Evolutionary conservation across 1,139 yeast species (phyloP).

Genomic region (Nakaseomyces bracarensis): DNA sequence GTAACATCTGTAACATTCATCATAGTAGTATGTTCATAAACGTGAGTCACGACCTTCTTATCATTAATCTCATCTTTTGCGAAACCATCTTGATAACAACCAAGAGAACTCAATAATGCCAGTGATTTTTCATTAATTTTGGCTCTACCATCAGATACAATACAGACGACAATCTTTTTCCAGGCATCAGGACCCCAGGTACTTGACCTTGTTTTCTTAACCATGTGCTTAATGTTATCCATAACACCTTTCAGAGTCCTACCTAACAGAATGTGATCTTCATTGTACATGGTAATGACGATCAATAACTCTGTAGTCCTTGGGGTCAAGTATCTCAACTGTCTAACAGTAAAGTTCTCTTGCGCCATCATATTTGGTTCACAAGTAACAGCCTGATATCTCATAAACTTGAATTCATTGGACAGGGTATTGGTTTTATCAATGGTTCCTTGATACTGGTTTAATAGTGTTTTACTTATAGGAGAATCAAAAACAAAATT

Average conservation of each 20-base stretch:
- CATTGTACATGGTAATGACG: slow-evolving; percentile 91
- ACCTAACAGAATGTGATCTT: slow-evolving; percentile 78
- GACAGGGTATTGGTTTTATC: slow-evolving; percentile 42
- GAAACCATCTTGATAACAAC: slow-evolving; percentile 91
- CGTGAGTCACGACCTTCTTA: slow-evolving; percentile 79
- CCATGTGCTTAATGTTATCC: slow-evolving; percentile 80
- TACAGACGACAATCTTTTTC: slow-evolving; percentile 85
- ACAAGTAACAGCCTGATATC: slow-evolving; percentile 76
- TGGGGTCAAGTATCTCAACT: slow-evolving; percentile 52
- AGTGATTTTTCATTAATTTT: slow-evolving; percentile 78
- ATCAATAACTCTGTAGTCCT: slow-evolving; percentile 83
- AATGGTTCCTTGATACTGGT: slow-evolving; percentile 36
- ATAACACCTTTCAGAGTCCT: slow-evolving; percentile 89
- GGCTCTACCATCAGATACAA: slow-evolving; percentile 91
- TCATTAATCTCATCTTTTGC: slow-evolving; percentile 86
- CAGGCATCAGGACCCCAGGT: slow-evolving; percentile 86
- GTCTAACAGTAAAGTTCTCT: slow-evolving; percentile 74
- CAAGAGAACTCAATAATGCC: slow-evolving; percentile 82
- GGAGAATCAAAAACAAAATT: slow-evolving; percentile 63
- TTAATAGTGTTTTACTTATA: slow-evolving; percentile 47
- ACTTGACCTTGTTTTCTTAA: slow-evolving; percentile 56
- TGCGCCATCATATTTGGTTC: slow-evolving; percentile 69
- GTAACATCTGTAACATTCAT: slow-evolving; percentile 52
- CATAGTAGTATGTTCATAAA: slow-evolving; percentile 78
- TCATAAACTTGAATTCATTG: slow-evolving; percentile 72